phyloP scores from a whole-genome alignment of 2,329 filamentous ascomycete genomes.

The Neobulgaria alba region DNA sequence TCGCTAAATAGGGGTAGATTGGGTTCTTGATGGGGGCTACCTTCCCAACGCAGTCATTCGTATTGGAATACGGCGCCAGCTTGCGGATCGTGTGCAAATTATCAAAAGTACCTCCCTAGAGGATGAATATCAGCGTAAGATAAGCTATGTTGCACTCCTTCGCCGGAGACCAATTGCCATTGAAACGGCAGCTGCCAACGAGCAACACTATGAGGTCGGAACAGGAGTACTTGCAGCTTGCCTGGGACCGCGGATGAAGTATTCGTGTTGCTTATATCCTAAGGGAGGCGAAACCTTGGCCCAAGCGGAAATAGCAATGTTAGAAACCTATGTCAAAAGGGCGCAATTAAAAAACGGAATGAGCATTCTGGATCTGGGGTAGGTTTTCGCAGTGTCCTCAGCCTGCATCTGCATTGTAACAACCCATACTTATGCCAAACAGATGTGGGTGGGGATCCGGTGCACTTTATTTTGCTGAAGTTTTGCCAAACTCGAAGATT shows the following conservation, averaged over 20 bases:
- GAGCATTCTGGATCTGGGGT: conserved; percentile 26
- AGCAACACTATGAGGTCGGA: conserved; percentile 66
- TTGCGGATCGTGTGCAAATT: conserved; percentile 47
- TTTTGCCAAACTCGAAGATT: conserved; percentile 51
- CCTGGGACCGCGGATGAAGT: conserved; percentile 65
- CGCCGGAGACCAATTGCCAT: conserved; percentile 57
- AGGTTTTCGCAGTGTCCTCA: conserved; percentile 4
- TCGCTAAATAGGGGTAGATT: conserved; percentile 33
- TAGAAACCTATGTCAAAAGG: conserved; percentile 52
- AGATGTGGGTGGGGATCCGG: conserved; percentile 64
- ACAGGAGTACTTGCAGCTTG: conserved; percentile 53
- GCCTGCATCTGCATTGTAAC: no score
- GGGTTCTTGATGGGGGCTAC: conserved; percentile 56
- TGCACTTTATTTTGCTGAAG: conserved; percentile 56
- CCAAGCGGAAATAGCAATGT: conserved; percentile 59
- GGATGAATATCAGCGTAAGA: conserved; percentile 49
- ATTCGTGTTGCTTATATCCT: conserved; percentile 58
- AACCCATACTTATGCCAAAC: background rate
- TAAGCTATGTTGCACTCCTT: conserved; percentile 53
- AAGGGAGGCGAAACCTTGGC: conserved; percentile 53
- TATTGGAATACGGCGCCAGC: conserved; percentile 56
- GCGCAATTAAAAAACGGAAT: conserved; percentile 33
- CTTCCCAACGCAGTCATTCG: conserved; percentile 56
- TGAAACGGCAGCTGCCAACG: conserved; percentile 55
- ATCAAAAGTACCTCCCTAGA: conserved; percentile 46